A percentile compares a stretch with the other conserved stretches of the same genome.
These are phyloP conservation scores for Cantharellus cinnabarinus DNA, from an alignment of 768 basidiomycete genomes.

Conservation along the genomic window DNA sequence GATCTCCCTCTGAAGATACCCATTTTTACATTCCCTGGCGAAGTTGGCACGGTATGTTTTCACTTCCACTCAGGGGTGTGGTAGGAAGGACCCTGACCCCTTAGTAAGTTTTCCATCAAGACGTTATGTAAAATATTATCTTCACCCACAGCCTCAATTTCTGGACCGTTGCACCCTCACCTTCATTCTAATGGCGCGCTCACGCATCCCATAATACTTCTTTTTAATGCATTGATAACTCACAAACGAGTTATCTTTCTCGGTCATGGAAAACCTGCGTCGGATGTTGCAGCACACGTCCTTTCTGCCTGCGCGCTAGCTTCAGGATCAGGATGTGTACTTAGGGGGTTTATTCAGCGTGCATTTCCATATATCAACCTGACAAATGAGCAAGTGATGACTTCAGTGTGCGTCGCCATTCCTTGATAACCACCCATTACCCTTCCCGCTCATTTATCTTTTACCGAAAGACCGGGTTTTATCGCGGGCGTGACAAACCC, in stretches of 20 bases:
- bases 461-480: constrained; percentile 48
- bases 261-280: constrained; percentile 75
- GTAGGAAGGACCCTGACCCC: not conserved
- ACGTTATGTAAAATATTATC: constrained; percentile 75
- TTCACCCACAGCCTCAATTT: constrained; percentile 31
- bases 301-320: constrained; percentile 86
- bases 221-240: constrained; percentile 91
- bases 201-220: constrained; percentile 85
- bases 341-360: constrained; percentile 75
- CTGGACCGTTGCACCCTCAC: constrained; percentile 73
- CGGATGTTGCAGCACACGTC: constrained; percentile 78
- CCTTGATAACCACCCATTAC: not conserved
- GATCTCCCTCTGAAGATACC: constrained; percentile 76
- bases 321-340: constrained; percentile 66
- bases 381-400: constrained; percentile 27
- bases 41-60: constrained; percentile 79
- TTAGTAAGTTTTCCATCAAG: constrained; percentile 71
- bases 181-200: constrained; percentile 76
- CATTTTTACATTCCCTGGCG: constrained; percentile 71
- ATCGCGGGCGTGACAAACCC: constrained; percentile 97
- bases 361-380: constrained; percentile 93
- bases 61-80: constrained; percentile 4
- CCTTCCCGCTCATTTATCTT: not conserved
- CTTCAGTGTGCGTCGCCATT: constrained; percentile 44
- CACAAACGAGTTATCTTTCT: constrained; percentile 93